phyloP scores from a whole-genome alignment of 2,329 filamentous ascomycete genomes.

The Penicillium paneum region DNA sequence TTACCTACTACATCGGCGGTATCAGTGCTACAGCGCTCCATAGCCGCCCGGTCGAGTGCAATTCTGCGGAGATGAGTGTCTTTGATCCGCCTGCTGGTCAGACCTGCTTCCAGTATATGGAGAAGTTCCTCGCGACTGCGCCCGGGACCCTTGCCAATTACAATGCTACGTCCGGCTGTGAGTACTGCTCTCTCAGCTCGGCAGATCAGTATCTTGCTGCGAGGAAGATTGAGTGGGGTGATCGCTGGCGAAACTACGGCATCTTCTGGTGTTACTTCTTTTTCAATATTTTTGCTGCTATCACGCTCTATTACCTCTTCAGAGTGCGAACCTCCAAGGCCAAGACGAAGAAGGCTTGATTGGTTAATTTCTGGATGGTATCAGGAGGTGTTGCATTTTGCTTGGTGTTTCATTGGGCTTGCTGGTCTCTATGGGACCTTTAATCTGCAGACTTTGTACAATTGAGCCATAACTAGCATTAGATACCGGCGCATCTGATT shows the following conservation, averaged over 20 bases:
- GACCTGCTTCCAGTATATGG: constrained; percentile 60
- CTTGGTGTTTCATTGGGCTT: background rate
- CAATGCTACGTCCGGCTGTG: constrained; percentile 50
- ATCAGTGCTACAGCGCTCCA: constrained; percentile 68
- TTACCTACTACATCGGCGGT: constrained; percentile 49
- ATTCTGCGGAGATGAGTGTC: constrained; percentile 63
- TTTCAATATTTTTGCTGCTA: constrained; percentile 55
- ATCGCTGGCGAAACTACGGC: constrained; percentile 67
- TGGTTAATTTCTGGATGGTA: too few relatives aligned
- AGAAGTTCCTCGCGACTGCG: constrained; percentile 44
- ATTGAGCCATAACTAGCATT: background rate
- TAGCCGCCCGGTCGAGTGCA: constrained; percentile 63
- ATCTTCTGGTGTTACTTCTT: constrained; percentile 57
- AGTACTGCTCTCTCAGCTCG: constrained; percentile 41
- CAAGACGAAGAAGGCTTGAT: constrained; percentile 11
- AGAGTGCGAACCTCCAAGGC: constrained; percentile 38
- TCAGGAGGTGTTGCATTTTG: background rate
- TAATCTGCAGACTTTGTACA: background rate
- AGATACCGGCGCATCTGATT: background rate
- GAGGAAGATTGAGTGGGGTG: constrained; percentile 51
- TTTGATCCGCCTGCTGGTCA: constrained; percentile 57
- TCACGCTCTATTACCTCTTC: constrained; percentile 52
- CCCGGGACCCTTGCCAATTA: constrained; percentile 55
- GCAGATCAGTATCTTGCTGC: constrained; percentile 39
- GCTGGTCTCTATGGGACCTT: too few relatives aligned